phyloP scores from a whole-genome alignment of 2,329 filamentous ascomycete genomes.

The Fusarium bactridioides region DNA sequence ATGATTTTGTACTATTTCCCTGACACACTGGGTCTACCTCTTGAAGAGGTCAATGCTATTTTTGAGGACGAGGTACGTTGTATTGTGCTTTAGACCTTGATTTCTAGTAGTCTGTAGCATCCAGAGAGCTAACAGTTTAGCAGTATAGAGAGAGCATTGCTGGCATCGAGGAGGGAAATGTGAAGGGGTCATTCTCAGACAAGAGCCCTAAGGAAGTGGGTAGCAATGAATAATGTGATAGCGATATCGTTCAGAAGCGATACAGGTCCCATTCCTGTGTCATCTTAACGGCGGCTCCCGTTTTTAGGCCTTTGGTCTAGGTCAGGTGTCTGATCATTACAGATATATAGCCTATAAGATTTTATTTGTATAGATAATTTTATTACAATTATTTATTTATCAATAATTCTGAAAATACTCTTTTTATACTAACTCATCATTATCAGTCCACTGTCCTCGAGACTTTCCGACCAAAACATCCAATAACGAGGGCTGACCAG shows the following conservation, averaged over 20 bases:
- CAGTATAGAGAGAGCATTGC: background rate
- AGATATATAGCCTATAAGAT: background rate
- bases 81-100: rapidly evolving
- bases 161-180: background rate
- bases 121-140: background rate
- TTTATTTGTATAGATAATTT: rapidly evolving
- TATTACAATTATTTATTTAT: background rate
- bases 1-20: background rate
- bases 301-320: background rate
- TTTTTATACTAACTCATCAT: rapidly evolving
- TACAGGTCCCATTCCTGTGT: background rate
- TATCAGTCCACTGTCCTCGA: background rate
- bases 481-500: background rate
- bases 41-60: background rate
- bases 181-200: background rate
- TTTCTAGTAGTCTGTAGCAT: no score
- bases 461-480: background rate
- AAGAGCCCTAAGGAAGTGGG: background rate
- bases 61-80: background rate
- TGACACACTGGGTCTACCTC: background rate
- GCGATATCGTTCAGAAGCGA: background rate
- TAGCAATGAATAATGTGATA: background rate
- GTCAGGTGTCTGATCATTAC: background rate
- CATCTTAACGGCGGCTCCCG: no score
- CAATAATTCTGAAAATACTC: background rate